Evolutionary conservation across 2,329 filamentous ascomycete species (phyloP).

Genomic region (Aspergillus hortae): DNA sequence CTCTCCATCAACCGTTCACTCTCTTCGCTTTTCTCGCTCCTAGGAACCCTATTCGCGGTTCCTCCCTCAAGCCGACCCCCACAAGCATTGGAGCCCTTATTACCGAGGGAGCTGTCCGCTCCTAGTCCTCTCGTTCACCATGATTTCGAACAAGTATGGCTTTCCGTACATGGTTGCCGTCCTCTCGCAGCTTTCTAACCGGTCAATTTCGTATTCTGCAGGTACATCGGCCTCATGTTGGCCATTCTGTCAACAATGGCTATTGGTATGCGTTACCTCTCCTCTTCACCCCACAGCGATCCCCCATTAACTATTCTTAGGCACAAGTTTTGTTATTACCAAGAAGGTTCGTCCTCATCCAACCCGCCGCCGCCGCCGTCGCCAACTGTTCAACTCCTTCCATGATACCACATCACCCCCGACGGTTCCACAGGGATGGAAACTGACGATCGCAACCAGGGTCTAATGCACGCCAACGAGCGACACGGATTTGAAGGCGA

Average conservation of each 20-base stretch:
- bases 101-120: conserved; percentile 35
- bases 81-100: conserved; percentile 31
- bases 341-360: conserved; percentile 71
- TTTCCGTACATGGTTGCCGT: conserved; percentile 1
- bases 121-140: conserved; percentile 26
- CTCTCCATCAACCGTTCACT: background rate
- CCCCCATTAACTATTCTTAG: conserved; percentile 44
- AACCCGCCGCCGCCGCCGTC: background rate
- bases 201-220: conserved; percentile 19
- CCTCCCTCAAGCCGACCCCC: conserved; percentile 9
- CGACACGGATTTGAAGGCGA: conserved; percentile 95
- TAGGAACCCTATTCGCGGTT: background rate
- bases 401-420: conserved; percentile 1
- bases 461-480: conserved; percentile 85
- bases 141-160: conserved; percentile 44
- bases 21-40: background rate
- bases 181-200: conserved; percentile 18
- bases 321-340: conserved; percentile 96
- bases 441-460: conserved; percentile 49
- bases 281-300: background rate
- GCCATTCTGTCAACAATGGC: conserved; percentile 48
- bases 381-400: background rate
- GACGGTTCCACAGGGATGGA: background rate
- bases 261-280: conserved; percentile 35
- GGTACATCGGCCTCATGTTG: conserved; percentile 46